Evolutionary conservation across 345 rosid genomes (phyloP).

Genomic region (Reutealis trisperma): DNA sequence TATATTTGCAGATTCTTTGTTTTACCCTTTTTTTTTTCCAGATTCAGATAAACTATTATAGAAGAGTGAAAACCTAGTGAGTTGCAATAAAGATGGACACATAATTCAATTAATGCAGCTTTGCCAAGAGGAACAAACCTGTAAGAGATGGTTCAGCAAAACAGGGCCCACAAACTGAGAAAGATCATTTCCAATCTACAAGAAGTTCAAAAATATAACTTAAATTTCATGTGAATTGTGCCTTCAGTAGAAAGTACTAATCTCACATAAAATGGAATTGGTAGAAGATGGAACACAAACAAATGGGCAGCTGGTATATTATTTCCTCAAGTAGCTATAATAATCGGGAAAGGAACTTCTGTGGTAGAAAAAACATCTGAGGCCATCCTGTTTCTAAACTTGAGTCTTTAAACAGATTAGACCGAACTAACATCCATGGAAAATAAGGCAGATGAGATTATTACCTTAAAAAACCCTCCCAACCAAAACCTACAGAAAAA

Average conservation of each 20-base stretch:
- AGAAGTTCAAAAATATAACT: slow-evolving; percentile 26
- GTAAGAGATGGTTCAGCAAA: slow-evolving; percentile 28
- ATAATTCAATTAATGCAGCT: neutral
- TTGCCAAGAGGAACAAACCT: slow-evolving; percentile 19
- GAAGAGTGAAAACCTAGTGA: neutral
- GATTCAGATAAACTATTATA: neutral
- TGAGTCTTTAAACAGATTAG: neutral
- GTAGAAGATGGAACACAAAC: neutral
- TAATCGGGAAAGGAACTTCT: neutral
- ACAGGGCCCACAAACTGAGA: slow-evolving; percentile 36
- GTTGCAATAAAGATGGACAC: neutral
- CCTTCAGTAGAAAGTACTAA: slow-evolving; percentile 11
- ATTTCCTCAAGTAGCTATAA: neutral
- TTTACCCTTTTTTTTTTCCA: no score
- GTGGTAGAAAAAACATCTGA: neutral
- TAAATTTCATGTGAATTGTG: slow-evolving; percentile 17
- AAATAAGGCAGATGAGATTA: neutral
- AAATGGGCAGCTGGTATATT: neutral
- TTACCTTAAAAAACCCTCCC: slow-evolving; percentile 90
- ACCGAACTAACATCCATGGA: neutral
- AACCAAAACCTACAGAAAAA: slow-evolving; percentile 73
- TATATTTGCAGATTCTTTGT: no score
- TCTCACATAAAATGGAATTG: neutral
- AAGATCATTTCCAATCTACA: slow-evolving; percentile 48
- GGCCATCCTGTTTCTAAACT: neutral